Percentiles rank a stretch among this genome's conserved stretches.
Evolutionary conservation across 176 grass and related monocot genomes (phyloP).

Genomic region (Musa acuminata): DNA sequence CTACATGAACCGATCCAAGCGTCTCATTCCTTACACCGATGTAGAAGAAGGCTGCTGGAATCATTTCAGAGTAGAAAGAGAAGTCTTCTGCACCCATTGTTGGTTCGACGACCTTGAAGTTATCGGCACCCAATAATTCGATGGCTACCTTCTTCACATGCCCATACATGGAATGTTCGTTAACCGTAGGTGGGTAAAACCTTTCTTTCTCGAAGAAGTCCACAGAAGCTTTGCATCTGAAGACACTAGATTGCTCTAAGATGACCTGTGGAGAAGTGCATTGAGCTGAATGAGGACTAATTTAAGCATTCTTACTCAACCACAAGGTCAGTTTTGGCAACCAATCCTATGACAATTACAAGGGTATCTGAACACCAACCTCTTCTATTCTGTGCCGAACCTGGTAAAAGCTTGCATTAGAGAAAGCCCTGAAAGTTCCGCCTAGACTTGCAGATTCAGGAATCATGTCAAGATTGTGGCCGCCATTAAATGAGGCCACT

Average conservation of each 20-base stretch:
- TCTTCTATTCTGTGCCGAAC: conserved; percentile 84
- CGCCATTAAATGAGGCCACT: conserved; percentile 38
- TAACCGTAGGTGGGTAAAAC: conserved; percentile 92
- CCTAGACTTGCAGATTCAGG: conserved; percentile 34
- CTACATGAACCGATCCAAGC: conserved; percentile 55
- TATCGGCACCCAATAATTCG: conserved; percentile 29
- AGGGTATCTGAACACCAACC: conserved; percentile 22
- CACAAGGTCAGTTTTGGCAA: neutral
- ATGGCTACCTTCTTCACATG: conserved; percentile 45
- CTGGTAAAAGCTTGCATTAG: conserved; percentile 82
- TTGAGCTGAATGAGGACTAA: neutral
- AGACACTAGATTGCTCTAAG: conserved; percentile 56
- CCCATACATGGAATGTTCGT: conserved; percentile 58
- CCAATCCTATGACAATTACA: neutral
- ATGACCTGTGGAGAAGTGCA: conserved; percentile 37
- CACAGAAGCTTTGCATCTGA: conserved; percentile 44
- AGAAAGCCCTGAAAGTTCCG: conserved; percentile 94
- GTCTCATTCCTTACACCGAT: conserved; percentile 81
- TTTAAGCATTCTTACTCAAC: neutral
- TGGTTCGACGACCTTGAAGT: conserved; percentile 58
- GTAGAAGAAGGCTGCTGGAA: conserved; percentile 83
- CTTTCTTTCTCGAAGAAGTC: conserved; percentile 97
- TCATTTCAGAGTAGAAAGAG: conserved; percentile 76
- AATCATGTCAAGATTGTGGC: neutral
- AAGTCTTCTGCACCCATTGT: conserved; percentile 98